Evolutionary conservation across 306 rosid species (phyloP), one percentile per base, ranked within the genome.

Genomic region (Medicago truncatula): DNA sequence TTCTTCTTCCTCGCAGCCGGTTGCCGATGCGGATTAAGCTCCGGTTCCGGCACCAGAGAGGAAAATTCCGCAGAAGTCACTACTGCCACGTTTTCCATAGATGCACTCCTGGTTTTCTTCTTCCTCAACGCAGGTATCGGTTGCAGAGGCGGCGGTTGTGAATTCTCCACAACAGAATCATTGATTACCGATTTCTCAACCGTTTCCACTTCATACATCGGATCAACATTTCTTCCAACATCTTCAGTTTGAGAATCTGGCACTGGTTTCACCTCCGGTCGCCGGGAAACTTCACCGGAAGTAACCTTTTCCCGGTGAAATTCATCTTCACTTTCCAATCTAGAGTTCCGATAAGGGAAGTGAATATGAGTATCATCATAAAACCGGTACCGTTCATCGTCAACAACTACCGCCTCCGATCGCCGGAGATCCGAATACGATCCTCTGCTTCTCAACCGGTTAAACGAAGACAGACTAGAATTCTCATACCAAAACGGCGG

Each of bases 401-500:
- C 77, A 8, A 39, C 28, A 13, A 60, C 53, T 79, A 75, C 56
- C 0, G 72, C 18, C 49, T 86, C 77, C 23, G 87, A 88, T 78
- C 81, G 93, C 14, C 91, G 85, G 9, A 92, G 90, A 84, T 92
- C 96, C 4, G 97, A 96, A 78, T 89, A 84, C 7, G 97, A 92
- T 36, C 88, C 87, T 63, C 89, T 77, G 56, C 86, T 88, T 66
- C 89, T 88, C 86, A 89, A 28, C 75, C 94, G 80, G 6, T 64
- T 66, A 15, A 44, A 7, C 38, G 38, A 34, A 16, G 70, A 70
- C 34, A 41, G 40, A 39, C 21, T 89, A 16, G 83, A 17, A 66
- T 81, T 52, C 53, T 82, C 87, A 25, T 78, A 70, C 76, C 95
- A 92, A 1, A 18, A 79, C 12, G 77, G 76, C 1, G 92, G 91